Evolutionary conservation across 257 asterid species (phyloP), one percentile per base, ranked within the genome.

Genomic region (Striga asiatica): DNA sequence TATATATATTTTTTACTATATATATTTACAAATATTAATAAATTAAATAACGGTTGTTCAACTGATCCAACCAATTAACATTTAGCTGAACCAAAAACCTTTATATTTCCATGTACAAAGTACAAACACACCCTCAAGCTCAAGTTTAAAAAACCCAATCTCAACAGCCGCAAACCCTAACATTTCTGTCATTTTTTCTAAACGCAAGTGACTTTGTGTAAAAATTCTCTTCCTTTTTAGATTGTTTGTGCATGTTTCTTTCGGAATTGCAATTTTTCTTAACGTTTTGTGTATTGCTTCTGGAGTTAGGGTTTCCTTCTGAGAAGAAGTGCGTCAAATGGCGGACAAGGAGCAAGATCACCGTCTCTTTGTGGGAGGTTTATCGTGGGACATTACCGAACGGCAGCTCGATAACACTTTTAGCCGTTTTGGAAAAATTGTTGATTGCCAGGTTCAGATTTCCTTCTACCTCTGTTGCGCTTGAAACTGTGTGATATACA

Each of bases 281-380:
- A 23, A 23, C 29, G 57, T 60, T 8, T 8, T 49, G 10, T 51
- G 12, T 38, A 20, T 62, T 52, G 59, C 32, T 13, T 41, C n/a
- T 71, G 67, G 42, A 52, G 53, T 62, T 10, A 50, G 65, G 62
- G 29, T 6, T 32, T 50, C 31, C 34, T n/a, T 59, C 38, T 17
- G n/a, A n/a, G 29, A 43, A 31, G 16, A 61, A 34, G 0, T 47
- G 28, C 51, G 37, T 45, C 66, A 55, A 61, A 87, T 87, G 96
- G 81, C 85, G 52, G 92, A 80, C 61, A 87, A 80, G 71, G 98
- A 80, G 6, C 83, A 74, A 4, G 98, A 91, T 11, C 23, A 84
- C 68, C 94, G 98, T 50, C 78, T 91, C 54, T 91, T 91, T 66
- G 84, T 91, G 1, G 98, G 98, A 50, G 98, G 98, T 0, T 79